Evolutionary conservation across 306 rosid genomes (phyloP), one percentile per base, ranked within the genome.

Genomic region (Senna siamea): DNA sequence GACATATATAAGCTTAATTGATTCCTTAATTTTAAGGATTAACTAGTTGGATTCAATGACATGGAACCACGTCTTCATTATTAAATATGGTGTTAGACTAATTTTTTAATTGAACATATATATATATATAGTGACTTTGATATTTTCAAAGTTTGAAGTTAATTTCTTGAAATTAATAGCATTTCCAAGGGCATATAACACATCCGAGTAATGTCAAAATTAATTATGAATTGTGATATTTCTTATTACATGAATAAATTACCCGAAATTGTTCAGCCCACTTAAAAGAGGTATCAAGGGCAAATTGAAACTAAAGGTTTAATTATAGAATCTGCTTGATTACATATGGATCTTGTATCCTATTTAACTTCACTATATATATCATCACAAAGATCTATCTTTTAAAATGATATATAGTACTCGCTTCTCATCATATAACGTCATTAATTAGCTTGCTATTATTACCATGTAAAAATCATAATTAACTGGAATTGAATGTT

Each of bases 31-130:
- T 63, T 54, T 54, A 70, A 73, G 77, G 71, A 59, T 79, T 69
- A 14, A n/a, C n/a, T n/a, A n/a, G 70, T 78, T 67, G 75, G 69
- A 71, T 81, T 79, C 70, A 69, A 65, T 22, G 58, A 69, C 83
- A 82, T 81, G 81, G 53, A 30, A 77, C 51, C 58, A 32, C 46
- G n/a, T 26, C 79, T 76, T 76, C 78, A 74, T 74, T 73, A 69
- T 76, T 3, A 26, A 26, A 26, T 26, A 51, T 63, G 76, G 56
- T 79, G 65, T 40, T 58, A 23, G 54, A 70, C 63, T 73, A 70
- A 82, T 57, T 79, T 72, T 23, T 77, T 69, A 59, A 4, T 72
- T n/a, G n/a, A n/a, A n/a, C n/a, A n/a, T n/a, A n/a, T n/a, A n/a
- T n/a, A n/a, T n/a, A n/a, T n/a, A n/a, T n/a, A n/a, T n/a, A n/a